Evolutionary conservation across 164 flowering plant species (phyloP).

Genomic region (Brasenia schreberi): DNA sequence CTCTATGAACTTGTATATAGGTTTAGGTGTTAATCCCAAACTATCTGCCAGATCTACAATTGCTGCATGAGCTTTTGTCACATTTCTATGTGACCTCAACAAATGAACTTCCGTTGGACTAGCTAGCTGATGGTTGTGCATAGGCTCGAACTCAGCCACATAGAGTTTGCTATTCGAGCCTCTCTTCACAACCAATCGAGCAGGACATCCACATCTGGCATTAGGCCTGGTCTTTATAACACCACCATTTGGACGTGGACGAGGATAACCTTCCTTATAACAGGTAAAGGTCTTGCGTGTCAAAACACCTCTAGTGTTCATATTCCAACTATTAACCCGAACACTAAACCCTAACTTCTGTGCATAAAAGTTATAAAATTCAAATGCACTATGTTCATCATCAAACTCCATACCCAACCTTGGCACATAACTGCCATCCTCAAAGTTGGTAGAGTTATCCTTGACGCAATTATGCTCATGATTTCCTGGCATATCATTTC

Average conservation of each 20-base stretch:
- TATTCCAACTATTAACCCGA: background rate
- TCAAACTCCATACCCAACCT: slow-evolving; percentile 2
- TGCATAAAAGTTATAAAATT: slow-evolving; percentile 7
- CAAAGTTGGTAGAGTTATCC: slow-evolving; percentile 12
- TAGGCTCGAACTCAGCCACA: slow-evolving; percentile 1
- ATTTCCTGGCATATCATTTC: background rate
- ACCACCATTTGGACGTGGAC: slow-evolving; percentile 1
- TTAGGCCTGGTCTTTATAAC: slow-evolving; percentile 1
- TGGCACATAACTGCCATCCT: slow-evolving; percentile 14
- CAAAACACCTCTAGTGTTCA: background rate
- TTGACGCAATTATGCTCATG: background rate
- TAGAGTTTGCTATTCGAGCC: slow-evolving; percentile 1
- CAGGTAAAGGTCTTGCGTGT: slow-evolving; percentile 3
- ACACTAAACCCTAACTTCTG: slow-evolving; percentile 8
- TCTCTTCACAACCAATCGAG: background rate
- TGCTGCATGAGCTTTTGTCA: background rate
- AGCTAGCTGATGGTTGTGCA: slow-evolving; percentile 7
- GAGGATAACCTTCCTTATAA: slow-evolving; percentile 9
- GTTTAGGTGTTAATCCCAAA: background rate
- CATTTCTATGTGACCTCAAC: slow-evolving; percentile 9
- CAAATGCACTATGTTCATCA: slow-evolving; percentile 5
- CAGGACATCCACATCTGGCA: slow-evolving; percentile 8
- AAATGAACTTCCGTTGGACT: slow-evolving; percentile 6
- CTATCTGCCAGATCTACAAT: background rate
- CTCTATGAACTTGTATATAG: background rate